These are phyloP conservation scores for Vitis riparia DNA, from an alignment of 164 flowering plant species.

Conservation along the genomic window DNA sequence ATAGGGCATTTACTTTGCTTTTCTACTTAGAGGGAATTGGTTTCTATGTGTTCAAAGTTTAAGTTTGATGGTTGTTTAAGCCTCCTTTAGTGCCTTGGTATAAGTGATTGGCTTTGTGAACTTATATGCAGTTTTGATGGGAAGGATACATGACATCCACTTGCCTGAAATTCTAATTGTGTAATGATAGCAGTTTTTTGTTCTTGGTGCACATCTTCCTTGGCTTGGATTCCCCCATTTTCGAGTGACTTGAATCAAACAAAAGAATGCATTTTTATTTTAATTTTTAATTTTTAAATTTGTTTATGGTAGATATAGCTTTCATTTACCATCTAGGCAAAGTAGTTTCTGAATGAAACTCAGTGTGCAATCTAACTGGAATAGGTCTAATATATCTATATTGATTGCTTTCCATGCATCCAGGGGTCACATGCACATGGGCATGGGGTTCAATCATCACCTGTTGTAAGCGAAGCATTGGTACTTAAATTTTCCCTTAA, in stretches of 20 bases:
- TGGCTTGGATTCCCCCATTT: neutral
- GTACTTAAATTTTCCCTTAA: constrained; percentile 6
- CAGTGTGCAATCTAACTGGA: neutral
- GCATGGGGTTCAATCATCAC: constrained; percentile 42
- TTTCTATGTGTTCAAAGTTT: no score
- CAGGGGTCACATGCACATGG: constrained; percentile 56
- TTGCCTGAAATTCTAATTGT: neutral
- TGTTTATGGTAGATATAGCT: no score
- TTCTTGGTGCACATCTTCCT: neutral
- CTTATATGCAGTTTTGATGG: neutral
- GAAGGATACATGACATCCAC: neutral
- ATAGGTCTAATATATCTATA: neutral
- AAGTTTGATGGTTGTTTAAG: neutral
- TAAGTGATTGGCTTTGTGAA: neutral
- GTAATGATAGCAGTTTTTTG: neutral
- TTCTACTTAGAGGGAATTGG: neutral
- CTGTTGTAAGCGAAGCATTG: constrained; percentile 38
- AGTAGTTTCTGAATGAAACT: no score
- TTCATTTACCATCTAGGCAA: no score
- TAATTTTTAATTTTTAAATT: neutral
- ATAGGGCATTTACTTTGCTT: constrained; percentile 5
- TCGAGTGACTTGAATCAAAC: neutral
- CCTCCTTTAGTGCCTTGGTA: neutral
- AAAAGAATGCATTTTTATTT: neutral
- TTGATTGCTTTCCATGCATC: neutral